A percentile compares a stretch with the other conserved stretches of the same genome.
phyloP scores from a whole-genome alignment of 2,329 filamentous ascomycete genomes.

The Diaporthe batatas region DNA sequence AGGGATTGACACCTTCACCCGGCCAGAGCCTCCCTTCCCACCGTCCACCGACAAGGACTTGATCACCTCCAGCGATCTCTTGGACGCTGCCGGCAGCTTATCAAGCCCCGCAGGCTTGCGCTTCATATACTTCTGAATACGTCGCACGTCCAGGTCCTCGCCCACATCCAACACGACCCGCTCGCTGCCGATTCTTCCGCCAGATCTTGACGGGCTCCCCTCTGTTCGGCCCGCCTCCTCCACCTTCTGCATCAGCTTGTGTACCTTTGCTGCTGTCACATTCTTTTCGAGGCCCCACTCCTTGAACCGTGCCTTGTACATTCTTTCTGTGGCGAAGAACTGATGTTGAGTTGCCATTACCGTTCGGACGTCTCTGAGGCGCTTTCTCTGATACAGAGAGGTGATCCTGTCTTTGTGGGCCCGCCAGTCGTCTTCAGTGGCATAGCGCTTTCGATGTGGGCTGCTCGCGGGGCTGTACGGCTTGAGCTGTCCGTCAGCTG shows the following conservation, averaged over 20 bases:
- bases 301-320: conserved; percentile 53
- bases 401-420: conserved; percentile 47
- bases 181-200: background rate
- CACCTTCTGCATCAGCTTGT: conserved; percentile 45
- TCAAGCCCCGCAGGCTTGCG: conserved; percentile 32
- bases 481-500: background rate
- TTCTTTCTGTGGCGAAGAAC: conserved; percentile 50
- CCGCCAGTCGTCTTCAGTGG: conserved; percentile 48
- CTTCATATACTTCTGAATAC: conserved; percentile 41
- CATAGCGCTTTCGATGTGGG: conserved; percentile 36
- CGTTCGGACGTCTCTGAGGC: conserved; percentile 48
- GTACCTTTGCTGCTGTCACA: conserved; percentile 49
- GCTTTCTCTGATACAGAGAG: conserved; percentile 47
- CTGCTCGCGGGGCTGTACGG: background rate
- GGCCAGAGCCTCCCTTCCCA: conserved; percentile 22
- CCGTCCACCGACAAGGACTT: conserved; percentile 31
- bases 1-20: conserved; percentile 27
- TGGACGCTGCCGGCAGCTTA: conserved; percentile 21
- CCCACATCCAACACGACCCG: conserved; percentile 27
- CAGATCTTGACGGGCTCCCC: background rate
- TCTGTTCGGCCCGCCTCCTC: conserved; percentile 42
- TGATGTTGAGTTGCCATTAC: conserved; percentile 46
- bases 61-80: conserved; percentile 36
- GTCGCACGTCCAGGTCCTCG: conserved; percentile 18
- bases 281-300: conserved; percentile 52